Evolutionary conservation across 169 alveolate species (phyloP).

Genomic region (Neospora caninum): DNA sequence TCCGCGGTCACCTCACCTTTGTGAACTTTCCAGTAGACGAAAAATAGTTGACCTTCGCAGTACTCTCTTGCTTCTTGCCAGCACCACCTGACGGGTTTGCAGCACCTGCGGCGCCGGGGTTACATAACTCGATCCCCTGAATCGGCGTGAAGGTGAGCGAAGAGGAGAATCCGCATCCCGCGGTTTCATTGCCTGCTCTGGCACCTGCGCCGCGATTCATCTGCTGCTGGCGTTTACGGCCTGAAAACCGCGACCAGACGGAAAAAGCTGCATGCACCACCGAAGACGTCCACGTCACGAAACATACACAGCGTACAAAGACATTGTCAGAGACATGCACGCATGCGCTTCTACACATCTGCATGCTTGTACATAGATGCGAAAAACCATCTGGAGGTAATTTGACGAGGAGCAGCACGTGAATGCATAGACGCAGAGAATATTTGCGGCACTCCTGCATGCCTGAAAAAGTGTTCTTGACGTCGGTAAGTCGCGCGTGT

Average conservation of each 20-base stretch:
- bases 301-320: no score
- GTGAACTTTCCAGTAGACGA: conserved; percentile 21
- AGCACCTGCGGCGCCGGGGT: conserved; percentile 41
- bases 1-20: background rate
- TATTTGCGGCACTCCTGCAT: no score
- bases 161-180: conserved; percentile 38
- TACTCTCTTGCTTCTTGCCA: background rate
- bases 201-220: conserved; percentile 29
- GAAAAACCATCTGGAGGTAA: background rate
- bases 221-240: conserved; percentile 50
- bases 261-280: background rate
- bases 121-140: conserved; percentile 52
- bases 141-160: conserved; percentile 50
- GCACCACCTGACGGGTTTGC: background rate
- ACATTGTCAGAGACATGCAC: no score
- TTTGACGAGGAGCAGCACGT: no score
- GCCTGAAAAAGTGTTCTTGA: no score
- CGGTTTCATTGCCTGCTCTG: background rate
- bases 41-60: background rate
- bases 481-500: no score
- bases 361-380: no score
- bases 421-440: no score
- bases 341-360: no score
- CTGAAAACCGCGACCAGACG: background rate
- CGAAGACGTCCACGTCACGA: background rate